Conservation (phyloP, 257 asterid species). For the Nicotiana tomentosiformis region DNA sequence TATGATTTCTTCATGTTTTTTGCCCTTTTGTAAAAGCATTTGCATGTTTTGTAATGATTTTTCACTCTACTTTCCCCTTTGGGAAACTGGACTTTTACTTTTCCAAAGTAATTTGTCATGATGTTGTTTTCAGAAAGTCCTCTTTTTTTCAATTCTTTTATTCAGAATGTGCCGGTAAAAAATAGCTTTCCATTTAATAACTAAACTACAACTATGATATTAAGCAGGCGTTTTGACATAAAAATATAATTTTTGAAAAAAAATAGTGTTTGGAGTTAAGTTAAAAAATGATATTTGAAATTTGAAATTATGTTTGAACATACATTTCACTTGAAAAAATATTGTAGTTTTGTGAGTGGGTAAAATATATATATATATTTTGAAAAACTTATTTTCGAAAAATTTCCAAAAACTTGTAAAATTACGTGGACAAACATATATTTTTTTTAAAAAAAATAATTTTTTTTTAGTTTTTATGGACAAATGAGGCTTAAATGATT, state of each 20-base stretch:
- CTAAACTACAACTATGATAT: no score
- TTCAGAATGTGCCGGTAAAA: neutral
- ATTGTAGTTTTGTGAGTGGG: no score
- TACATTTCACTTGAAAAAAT: no score
- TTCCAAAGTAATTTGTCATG: neutral
- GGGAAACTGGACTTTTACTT: neutral
- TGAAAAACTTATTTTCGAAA: no score
- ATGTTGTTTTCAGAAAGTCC: neutral
- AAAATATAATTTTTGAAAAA: no score
- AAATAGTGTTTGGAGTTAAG: no score
- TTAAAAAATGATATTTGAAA: no score
- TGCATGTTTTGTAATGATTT: neutral
- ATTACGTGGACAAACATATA: neutral
- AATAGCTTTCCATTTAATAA: neutral
- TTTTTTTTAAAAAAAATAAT: no score
- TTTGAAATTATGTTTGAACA: no score
- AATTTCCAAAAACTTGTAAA: no score
- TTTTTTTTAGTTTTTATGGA: neutral
- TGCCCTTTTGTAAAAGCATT: neutral
- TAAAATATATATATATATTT: no score
- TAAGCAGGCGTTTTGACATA: no score
- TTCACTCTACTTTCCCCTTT: neutral
- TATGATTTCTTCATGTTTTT: neutral
- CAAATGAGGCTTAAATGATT: neutral
- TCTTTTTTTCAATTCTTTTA: neutral